Percentiles rank a stretch among this genome's conserved stretches.
Conservation (phyloP, 345 rosid genomes). For the Aquilaria yunnanensis region DNA sequence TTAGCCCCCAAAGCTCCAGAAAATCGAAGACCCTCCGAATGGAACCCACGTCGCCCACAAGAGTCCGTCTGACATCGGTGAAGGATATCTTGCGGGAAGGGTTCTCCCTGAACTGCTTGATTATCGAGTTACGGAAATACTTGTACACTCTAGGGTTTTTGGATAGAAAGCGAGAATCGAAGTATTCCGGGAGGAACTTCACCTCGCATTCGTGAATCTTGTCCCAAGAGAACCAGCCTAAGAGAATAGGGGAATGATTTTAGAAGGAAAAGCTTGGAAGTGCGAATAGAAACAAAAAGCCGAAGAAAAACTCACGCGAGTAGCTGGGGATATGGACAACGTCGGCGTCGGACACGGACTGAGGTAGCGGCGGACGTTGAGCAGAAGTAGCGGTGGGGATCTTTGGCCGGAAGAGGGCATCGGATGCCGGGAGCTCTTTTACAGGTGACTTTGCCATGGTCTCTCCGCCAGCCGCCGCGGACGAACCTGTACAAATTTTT, state of each 20-base stretch:
- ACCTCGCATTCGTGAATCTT: constrained; percentile 63
- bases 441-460: constrained; percentile 34
- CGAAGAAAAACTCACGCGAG: constrained; percentile 49
- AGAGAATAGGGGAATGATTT: neutral
- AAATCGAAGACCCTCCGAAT: constrained; percentile 90
- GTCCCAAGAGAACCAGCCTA: constrained; percentile 86
- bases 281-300: neutral
- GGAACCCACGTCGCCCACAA: constrained; percentile 84
- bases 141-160: constrained; percentile 54
- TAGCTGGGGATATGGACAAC: constrained; percentile 63
- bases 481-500: too few relatives aligned
- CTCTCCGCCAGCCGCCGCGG: neutral
- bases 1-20: constrained; percentile 82
- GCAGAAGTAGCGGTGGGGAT: constrained; percentile 10
- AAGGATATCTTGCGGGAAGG: constrained; percentile 67
- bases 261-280: neutral
- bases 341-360: constrained; percentile 36
- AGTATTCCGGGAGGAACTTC: constrained; percentile 71
- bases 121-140: constrained; percentile 68
- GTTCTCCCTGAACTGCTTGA: constrained; percentile 52
- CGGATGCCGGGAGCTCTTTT: constrained; percentile 20
- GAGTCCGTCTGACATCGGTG: constrained; percentile 74
- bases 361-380: constrained; percentile 15
- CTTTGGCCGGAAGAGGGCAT: neutral
- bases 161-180: constrained; percentile 58